These are phyloP conservation scores for Pyrenula aspistea DNA, from an alignment of 495 filamentous ascomycete genomes.

Conservation along the genomic window DNA sequence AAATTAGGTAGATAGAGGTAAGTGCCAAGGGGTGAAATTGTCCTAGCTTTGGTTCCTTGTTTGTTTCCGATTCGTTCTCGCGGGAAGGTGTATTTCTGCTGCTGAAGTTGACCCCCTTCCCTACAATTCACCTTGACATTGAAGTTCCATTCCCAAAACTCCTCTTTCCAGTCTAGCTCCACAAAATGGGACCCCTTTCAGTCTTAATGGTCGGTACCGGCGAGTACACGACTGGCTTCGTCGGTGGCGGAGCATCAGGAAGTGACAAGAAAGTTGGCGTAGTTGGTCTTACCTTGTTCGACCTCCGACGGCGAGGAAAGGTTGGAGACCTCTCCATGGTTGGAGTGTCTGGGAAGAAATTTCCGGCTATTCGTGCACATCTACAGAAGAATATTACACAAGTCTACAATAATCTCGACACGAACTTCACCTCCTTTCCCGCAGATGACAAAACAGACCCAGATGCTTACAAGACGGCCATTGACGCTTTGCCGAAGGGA, in stretches of 20 bases:
- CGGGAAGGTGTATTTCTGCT: too few relatives aligned
- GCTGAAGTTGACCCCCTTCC: too few relatives aligned
- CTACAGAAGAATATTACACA: slow-evolving; percentile 78
- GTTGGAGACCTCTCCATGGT: slow-evolving; percentile 83
- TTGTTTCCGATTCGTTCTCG: too few relatives aligned
- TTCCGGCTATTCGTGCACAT: slow-evolving; percentile 84
- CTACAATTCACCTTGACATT: too few relatives aligned
- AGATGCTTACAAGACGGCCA: slow-evolving; percentile 79
- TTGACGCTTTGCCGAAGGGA: slow-evolving; percentile 64
- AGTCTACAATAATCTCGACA: slow-evolving; percentile 79
- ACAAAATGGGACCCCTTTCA: slow-evolving; percentile 62
- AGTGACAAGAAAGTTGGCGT: slow-evolving; percentile 93
- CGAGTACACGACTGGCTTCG: slow-evolving; percentile 91
- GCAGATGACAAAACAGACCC: slow-evolving; percentile 58
- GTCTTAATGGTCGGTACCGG: slow-evolving; percentile 93
- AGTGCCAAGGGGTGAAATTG: too few relatives aligned
- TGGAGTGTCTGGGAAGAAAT: slow-evolving; percentile 77
- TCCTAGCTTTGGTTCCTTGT: too few relatives aligned
- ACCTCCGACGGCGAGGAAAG: slow-evolving; percentile 77
- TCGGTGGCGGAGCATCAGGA: slow-evolving; percentile 60
- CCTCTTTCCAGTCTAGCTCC: background rate
- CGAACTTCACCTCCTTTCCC: slow-evolving; percentile 71
- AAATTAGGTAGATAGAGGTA: too few relatives aligned
- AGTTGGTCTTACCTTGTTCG: slow-evolving; percentile 81
- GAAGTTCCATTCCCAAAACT: too few relatives aligned